Evolutionary conservation across 23 red algal genomes (phyloP), one percentile per base, ranked within the genome.

Genomic region (Gracilariopsis chorda): DNA sequence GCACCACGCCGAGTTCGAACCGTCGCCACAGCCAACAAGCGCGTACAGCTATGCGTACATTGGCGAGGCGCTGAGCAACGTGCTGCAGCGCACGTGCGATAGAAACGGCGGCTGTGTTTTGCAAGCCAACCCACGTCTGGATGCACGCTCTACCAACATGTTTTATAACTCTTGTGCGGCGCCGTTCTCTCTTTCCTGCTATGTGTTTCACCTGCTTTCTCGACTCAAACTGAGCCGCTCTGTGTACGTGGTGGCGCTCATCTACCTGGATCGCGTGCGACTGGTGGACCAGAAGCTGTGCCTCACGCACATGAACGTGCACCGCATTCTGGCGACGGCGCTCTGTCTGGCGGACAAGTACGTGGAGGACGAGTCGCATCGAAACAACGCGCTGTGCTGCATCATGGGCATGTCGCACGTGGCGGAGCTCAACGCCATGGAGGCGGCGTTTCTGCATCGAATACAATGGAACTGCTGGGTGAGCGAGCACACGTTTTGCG

Each of bases 271-370:
- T 71, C 86, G 83, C 24, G 83, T 88, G 24, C 71, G 64, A 2
- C 73, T 68, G 24, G 87, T 68, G 21, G 93, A 95, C 25, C 70
- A 67, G 20, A 32, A 36, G 4, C 80, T 88, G 58, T 76, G 45
- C 36, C 70, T 95, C 37, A 95, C 58, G 42, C 48, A 65, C 8
- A 67, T 95, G 16, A 95, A 95, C 73, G 84, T 95, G 34, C 93
- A 95, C 57, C 84, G 93, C 40, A 43, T 95, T 27, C 71, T 95
- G 20, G 87, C 87, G 7, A 82, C 71, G 14, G 80, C 86, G 20
- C 43, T 95, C 30, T 73, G 68, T 78, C 27, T 95, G 41, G 82
- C 93, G 21, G 52, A 67, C 51, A 95, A 95, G 57, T 79, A 64
- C 23, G 29, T 95, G 9, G 93, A 95, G 43, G 93, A 95, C 77